Percentiles rank a stretch among this genome's conserved stretches.
Conservation (phyloP, 768 basidiomycete species). For the Termitomyces sp. region DNA sequence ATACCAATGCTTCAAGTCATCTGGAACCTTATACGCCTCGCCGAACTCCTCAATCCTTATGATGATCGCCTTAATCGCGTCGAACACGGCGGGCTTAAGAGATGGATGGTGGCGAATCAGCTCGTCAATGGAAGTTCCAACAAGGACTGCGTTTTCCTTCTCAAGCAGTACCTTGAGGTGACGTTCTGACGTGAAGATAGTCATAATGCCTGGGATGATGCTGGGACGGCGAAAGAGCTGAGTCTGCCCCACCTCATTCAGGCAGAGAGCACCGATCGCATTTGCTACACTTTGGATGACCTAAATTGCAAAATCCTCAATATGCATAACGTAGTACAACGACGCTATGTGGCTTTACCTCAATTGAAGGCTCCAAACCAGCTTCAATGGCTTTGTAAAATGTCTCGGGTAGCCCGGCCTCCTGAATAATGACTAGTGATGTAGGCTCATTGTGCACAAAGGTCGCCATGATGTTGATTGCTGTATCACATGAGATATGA, state of each 20-base stretch:
- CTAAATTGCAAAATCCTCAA: slow-evolving; percentile 28
- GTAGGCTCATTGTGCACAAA: slow-evolving; percentile 99
- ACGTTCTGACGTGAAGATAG: slow-evolving; percentile 79
- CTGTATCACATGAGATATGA: slow-evolving; percentile 30
- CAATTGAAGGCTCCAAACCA: slow-evolving; percentile 82
- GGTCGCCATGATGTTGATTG: slow-evolving; percentile 92
- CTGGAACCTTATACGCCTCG: slow-evolving; percentile 46
- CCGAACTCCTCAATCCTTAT: slow-evolving; percentile 73
- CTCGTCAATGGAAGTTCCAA: slow-evolving; percentile 91
- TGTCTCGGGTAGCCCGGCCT: slow-evolving; percentile 80
- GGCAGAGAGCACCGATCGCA: slow-evolving; percentile 92
- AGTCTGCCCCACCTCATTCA: slow-evolving; percentile 86
- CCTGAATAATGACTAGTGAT: slow-evolving; percentile 88
- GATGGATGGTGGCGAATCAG: slow-evolving; percentile 93
- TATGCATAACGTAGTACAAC: background rate
- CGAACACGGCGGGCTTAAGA: slow-evolving; percentile 75
- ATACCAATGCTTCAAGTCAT: slow-evolving; percentile 66
- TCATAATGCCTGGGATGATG: slow-evolving; percentile 81
- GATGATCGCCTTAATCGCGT: slow-evolving; percentile 67
- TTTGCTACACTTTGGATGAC: slow-evolving; percentile 92
- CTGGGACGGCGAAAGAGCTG: slow-evolving; percentile 72
- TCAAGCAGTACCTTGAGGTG: slow-evolving; percentile 84
- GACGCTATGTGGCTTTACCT: slow-evolving; percentile 39
- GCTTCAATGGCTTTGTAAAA: slow-evolving; percentile 85
- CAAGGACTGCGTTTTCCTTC: slow-evolving; percentile 85